These are phyloP conservation scores for Yamadazyma jaroonii DNA, from an alignment of 1,139 yeast species.

Conservation along the genomic window DNA sequence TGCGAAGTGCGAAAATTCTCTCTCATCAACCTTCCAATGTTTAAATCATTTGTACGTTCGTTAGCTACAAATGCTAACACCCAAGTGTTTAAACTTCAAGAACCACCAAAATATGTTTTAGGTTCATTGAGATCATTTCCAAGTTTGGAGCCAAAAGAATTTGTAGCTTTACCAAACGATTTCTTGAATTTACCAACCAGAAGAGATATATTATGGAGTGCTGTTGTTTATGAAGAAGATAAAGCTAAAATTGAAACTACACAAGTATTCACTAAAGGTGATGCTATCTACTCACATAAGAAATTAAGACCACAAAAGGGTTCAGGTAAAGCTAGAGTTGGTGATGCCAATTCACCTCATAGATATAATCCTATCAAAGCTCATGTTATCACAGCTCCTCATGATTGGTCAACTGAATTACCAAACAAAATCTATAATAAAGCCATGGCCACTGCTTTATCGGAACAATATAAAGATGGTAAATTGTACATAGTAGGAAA, in stretches of 20 bases:
- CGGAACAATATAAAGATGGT: slow-evolving; percentile 76
- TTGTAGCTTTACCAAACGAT: slow-evolving; percentile 70
- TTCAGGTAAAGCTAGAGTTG: slow-evolving; percentile 91
- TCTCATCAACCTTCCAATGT: slow-evolving; percentile 14
- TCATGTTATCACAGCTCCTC: slow-evolving; percentile 86
- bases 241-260: slow-evolving; percentile 77
- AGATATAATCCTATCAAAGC: slow-evolving; percentile 91
- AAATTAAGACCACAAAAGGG: slow-evolving; percentile 92
- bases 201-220: slow-evolving; percentile 91
- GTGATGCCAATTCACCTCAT: slow-evolving; percentile 93
- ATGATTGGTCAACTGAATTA: slow-evolving; percentile 82
- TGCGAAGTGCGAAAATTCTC: slow-evolving; percentile 3
- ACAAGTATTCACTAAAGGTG: slow-evolving; percentile 81
- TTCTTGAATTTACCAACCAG: slow-evolving; percentile 75
- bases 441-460: slow-evolving; percentile 80
- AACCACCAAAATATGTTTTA: slow-evolving; percentile 73
- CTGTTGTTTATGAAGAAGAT: slow-evolving; percentile 91
- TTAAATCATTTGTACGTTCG: slow-evolving; percentile 26
- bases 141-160: slow-evolving; percentile 75
- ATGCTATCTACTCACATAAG: slow-evolving; percentile 80
- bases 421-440: slow-evolving; percentile 70
- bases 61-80: slow-evolving; percentile 29
- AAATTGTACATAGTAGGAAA: slow-evolving; percentile 68
- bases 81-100: slow-evolving; percentile 22
- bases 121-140: slow-evolving; percentile 87